phyloP scores from a whole-genome alignment of 768 basidiomycete genomes.

The Suillus lakei region DNA sequence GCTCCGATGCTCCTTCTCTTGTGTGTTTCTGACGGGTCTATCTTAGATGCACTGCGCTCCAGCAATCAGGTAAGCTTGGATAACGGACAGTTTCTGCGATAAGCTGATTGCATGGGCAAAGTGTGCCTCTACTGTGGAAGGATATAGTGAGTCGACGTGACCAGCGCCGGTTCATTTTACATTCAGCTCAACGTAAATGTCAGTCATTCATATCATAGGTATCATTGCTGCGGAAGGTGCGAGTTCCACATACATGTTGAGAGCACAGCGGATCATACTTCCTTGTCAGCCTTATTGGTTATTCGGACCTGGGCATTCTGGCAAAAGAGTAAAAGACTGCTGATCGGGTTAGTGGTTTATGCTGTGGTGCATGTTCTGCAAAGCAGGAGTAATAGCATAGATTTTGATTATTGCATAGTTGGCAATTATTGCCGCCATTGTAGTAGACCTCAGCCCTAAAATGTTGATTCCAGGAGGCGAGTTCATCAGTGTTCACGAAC shows the following conservation, averaged over 20 bases:
- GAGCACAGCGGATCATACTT: background rate
- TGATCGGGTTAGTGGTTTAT: conserved; percentile 16
- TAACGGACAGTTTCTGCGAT: background rate
- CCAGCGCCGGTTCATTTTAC: background rate
- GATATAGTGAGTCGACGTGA: conserved; percentile 12
- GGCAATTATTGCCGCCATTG: conserved; percentile 9
- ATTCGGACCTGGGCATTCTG: conserved; percentile 26
- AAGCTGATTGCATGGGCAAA: background rate
- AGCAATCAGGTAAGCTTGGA: background rate
- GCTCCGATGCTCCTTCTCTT: background rate
- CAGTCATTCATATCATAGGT: conserved; percentile 9
- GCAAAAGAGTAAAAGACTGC: conserved; percentile 16
- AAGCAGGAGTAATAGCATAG: background rate
- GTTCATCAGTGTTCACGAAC: background rate
- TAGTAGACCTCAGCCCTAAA: conserved; percentile 5
- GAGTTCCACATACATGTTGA: background rate
- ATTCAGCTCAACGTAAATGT: background rate
- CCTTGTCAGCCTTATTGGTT: conserved; percentile 16
- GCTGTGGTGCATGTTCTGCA: conserved; percentile 6
- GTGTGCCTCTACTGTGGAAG: conserved; percentile 4
- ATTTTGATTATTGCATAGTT: conserved; percentile 2
- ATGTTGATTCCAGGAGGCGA: conserved; percentile 11
- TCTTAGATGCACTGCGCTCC: background rate
- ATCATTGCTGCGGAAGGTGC: conserved; percentile 11
- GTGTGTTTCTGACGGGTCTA: background rate